phyloP scores from a whole-genome alignment of 495 filamentous ascomycete genomes.

The Astrocystis sublimbata region DNA sequence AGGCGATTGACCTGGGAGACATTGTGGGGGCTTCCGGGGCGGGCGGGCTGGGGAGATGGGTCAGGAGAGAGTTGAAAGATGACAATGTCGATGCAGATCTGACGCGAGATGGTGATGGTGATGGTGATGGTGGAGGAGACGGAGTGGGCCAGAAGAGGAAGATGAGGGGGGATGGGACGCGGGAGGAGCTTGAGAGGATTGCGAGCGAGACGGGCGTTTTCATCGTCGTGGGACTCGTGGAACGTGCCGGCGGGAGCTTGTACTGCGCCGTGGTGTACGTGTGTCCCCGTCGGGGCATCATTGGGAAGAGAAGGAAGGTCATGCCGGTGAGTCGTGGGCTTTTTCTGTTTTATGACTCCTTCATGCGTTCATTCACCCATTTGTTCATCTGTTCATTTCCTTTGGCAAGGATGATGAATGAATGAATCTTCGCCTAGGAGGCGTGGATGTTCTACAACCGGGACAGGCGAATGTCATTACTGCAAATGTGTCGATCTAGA shows the following conservation, averaged over 20 bases:
- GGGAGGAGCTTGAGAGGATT: slow-evolving; percentile 74
- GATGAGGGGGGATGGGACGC: slow-evolving; percentile 78
- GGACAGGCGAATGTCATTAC: too few species aligned
- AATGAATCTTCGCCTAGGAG: too few species aligned
- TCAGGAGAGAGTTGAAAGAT: slow-evolving; percentile 59
- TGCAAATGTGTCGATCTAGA: too few species aligned
- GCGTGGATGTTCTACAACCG: too few species aligned
- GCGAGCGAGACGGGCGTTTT: slow-evolving; percentile 78
- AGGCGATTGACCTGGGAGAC: slow-evolving; percentile 83
- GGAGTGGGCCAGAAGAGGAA: slow-evolving; percentile 49
- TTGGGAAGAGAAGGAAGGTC: slow-evolving; percentile 92
- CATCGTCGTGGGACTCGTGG: slow-evolving; percentile 75
- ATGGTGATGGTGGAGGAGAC: slow-evolving; percentile 51
- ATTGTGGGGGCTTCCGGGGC: slow-evolving; percentile 58
- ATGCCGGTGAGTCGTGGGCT: slow-evolving; percentile 63
- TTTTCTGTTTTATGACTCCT: slow-evolving; percentile 8
- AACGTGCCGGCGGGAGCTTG: slow-evolving; percentile 75
- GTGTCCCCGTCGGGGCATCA: slow-evolving; percentile 65
- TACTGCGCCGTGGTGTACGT: slow-evolving; percentile 87
- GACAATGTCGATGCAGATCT: too few species aligned
- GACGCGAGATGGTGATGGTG: slow-evolving; percentile 59
- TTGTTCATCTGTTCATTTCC: not conserved
- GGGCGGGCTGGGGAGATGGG: slow-evolving; percentile 74
- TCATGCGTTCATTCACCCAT: too few species aligned
- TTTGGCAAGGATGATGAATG: not conserved